A percentile compares a stretch with the other conserved stretches of the same genome.
Evolutionary conservation across 495 filamentous ascomycete genomes (phyloP).

Genomic region (Tuber borchii): DNA sequence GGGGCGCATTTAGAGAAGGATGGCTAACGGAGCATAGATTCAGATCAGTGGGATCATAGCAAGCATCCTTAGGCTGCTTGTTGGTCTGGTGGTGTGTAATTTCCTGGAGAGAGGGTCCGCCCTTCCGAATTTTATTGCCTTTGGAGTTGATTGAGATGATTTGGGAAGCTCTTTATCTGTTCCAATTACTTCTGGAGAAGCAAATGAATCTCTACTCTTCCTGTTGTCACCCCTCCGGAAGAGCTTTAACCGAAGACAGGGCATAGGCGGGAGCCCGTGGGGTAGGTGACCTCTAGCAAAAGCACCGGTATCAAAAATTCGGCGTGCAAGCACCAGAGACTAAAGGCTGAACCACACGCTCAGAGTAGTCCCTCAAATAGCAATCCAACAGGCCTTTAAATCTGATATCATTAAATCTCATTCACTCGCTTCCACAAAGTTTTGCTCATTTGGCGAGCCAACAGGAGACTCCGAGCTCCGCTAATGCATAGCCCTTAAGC

Average conservation of each 20-base stretch:
- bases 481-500: background rate
- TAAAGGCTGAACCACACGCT: background rate
- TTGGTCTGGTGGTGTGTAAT: background rate
- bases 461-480: background rate
- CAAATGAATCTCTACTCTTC: background rate
- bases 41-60: constrained; percentile 33
- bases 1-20: background rate
- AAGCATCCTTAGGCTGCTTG: constrained; percentile 18
- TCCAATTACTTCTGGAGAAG: background rate
- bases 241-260: background rate
- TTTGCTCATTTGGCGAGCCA: background rate
- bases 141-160: background rate
- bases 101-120: background rate
- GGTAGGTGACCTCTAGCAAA: background rate
- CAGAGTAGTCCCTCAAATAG: background rate
- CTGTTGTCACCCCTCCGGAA: background rate
- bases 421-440: background rate
- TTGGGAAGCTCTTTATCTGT: background rate
- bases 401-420: background rate
- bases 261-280: background rate
- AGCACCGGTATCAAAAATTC: background rate
- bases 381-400: background rate
- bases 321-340: background rate
- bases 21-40: constrained; percentile 22
- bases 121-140: background rate